A percentile compares a stretch with the other conserved stretches of the same genome.
Conservation (phyloP, 2,329 filamentous ascomycete genomes). For the Zymoseptoria pseudotritici region DNA sequence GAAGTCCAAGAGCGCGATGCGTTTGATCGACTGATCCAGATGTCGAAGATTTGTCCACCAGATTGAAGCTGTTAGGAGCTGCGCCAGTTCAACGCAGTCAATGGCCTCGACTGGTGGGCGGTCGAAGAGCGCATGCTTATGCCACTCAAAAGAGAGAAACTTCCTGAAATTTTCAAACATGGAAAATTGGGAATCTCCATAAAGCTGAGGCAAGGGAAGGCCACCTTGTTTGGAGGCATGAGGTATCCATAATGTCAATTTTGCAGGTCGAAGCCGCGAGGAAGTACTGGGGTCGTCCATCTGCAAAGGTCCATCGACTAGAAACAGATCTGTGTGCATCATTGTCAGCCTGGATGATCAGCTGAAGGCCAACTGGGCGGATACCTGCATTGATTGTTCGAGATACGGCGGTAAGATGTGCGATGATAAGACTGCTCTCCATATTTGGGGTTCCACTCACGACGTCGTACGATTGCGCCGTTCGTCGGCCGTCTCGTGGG, state of each 20-base stretch:
- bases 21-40: slow-evolving; percentile 8
- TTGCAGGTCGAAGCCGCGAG: not conserved
- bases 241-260: not conserved
- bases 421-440: slow-evolving; percentile 1
- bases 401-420: slow-evolving; percentile 1
- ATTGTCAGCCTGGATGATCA: not conserved
- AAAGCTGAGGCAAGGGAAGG: not conserved
- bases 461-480: not conserved
- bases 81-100: not conserved
- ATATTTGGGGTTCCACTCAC: not conserved
- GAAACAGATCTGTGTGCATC: not conserved
- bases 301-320: not conserved
- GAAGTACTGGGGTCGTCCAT: not conserved
- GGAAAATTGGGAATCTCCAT: not conserved
- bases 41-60: slow-evolving; percentile 2
- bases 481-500: too few species aligned
- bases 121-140: not conserved
- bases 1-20: slow-evolving; percentile 10
- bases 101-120: not conserved
- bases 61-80: slow-evolving; percentile 2
- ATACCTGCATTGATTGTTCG: too few species aligned
- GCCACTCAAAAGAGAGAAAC: slow-evolving; percentile 1
- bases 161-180: not conserved
- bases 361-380: too few species aligned
- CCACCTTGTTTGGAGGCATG: not conserved